Conservation (phyloP, 768 basidiomycete species). For the Phaffia tasmanica region DNA sequence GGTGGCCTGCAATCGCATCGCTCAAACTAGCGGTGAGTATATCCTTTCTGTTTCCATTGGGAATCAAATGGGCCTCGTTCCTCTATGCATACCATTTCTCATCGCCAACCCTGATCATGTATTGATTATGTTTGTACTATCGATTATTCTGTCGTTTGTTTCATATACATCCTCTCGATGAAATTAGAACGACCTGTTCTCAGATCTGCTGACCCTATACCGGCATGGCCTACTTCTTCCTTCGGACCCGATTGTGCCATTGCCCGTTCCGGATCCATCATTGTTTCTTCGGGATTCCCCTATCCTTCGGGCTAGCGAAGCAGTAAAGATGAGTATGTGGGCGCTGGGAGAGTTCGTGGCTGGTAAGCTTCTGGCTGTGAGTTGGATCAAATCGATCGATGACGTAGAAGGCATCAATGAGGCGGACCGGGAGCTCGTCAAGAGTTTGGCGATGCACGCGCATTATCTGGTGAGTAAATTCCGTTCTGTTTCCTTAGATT, state of each 20-base stretch:
- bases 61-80: neutral
- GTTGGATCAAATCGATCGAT: conserved; percentile 7
- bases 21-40: conserved; percentile 7
- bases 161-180: neutral
- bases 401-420: neutral
- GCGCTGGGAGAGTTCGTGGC: conserved; percentile 9
- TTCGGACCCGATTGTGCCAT: conserved; percentile 9
- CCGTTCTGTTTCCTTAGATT: neutral
- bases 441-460: conserved; percentile 18
- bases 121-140: too few relatives aligned
- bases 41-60: neutral
- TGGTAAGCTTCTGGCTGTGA: neutral
- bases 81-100: neutral
- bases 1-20: neutral
- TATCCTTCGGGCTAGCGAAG: neutral
- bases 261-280: conserved; percentile 11
- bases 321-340: conserved; percentile 6
- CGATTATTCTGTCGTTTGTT: neutral
- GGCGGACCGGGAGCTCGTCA: conserved; percentile 1
- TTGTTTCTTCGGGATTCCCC: neutral
- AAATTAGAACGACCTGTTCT: conserved; percentile 11
- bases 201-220: conserved; percentile 18
- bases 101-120: neutral
- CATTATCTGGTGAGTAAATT: conserved; percentile 15
- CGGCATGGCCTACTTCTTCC: conserved; percentile 15